Evolutionary conservation across 345 rosid species (phyloP), one percentile per base, ranked within the genome.

Genomic region (Pistacia atlantica): DNA sequence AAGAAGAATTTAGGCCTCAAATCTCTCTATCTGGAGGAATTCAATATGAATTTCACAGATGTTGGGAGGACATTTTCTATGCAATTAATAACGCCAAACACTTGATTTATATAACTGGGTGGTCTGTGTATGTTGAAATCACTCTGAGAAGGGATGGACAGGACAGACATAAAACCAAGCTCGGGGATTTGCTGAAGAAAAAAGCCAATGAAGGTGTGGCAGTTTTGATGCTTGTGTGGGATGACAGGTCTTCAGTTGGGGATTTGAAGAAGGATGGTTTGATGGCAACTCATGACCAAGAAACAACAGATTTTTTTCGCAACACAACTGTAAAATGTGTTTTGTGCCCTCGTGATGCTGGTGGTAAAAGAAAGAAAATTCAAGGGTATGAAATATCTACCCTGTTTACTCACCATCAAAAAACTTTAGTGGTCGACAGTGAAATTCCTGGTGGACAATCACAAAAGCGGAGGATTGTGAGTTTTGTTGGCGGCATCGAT

Each of bases 401-500:
- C 3, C 84, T 91, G 90, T 94, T 92, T 38, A 85, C 91, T 65
- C 98, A 94, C 81, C 97, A 94, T 74, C 98, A 94, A 80, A 94
- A 94, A 67, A 81, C 88, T 0, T 72, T 94, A 4, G 77, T 92
- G 51, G 93, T 94, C 11, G 98, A 94, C 11, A 61, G 81, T 33
- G 86, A 86, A 74, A 58, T n/a, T n/a, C 79, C 80, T 0, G 71
- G 65, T 1, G 83, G 59, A 1, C 76, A 8, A 8, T 63, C 75
- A 2, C 60, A n/a, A 1, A 86, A 78, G 76, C 81, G 95, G 75
- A 78, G 86, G 67, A 84, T 93, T 13, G 91, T 91, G 72, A 87
- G 98, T 77, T 95, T 92, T 79, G 74, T 93, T 11, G 98, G 98
- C 4, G 98, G 98, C 8, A 87, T 95, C 65, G 98, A 95, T 93